Evolutionary conservation across 495 filamentous ascomycete genomes (phyloP), one percentile per base, ranked within the genome.

Genomic region (Geopyxis carbonaria): DNA sequence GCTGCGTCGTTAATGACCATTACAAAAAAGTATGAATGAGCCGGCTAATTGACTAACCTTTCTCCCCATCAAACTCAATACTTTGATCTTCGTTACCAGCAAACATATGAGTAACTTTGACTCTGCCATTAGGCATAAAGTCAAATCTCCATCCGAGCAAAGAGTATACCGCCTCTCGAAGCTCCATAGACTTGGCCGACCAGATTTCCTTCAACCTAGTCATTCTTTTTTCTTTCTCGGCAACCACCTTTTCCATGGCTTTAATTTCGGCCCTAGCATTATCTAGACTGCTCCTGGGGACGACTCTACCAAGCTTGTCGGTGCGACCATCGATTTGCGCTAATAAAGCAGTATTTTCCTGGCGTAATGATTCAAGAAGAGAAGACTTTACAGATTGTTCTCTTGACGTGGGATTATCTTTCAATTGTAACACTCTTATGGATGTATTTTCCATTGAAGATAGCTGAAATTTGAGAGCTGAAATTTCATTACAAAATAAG

Each of bases 21-120:
- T 14, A 8, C 7, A 16, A 5, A 16, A 4, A 3, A 31, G 21
- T n/a, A 23, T 19, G 32, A 14, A 23, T 11, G 4, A 21, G 25
- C 9, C 32, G 20, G 21, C 10, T 23, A n/a, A n/a, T n/a, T n/a
- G n/a, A 44, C 53, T 38, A 22, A 58, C 58, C 76, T 45, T 79
- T 78, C 59, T 95, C 87, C 16, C 87, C 91, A 61, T 99, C 89
- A 60, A 99, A 95, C 1, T 93, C 72, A 43, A 99, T 92, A 33
- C 76, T 83, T 45, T 87, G 91, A 66, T 83, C 80, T 57, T 80
- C 69, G 56, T 69, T 31, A 62, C 69, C 67, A 2, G 41, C 49
- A 43, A 23, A 59, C 61, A 9, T 67, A 61, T 46, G 61, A 49
- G 15, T 58, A 44, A 92, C 78, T 10, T 78, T 70, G 51, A 92